Evolutionary conservation across 106 monocot genomes (phyloP).

Genomic region (Amphibolis antarctica): DNA sequence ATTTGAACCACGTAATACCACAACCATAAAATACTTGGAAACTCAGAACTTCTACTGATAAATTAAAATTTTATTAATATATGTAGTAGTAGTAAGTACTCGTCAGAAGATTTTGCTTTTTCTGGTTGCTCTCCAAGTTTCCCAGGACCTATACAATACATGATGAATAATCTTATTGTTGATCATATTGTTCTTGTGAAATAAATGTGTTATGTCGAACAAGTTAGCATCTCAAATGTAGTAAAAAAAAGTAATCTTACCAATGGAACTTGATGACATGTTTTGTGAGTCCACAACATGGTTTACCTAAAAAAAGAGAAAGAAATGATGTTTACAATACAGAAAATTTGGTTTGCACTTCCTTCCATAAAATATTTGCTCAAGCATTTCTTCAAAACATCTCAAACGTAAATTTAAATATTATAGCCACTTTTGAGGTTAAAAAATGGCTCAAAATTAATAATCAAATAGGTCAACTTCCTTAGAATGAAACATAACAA

Average conservation of each 20-base stretch:
- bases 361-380: background rate
- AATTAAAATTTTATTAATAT: background rate
- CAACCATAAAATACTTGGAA: background rate
- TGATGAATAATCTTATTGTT: background rate
- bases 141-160: constrained; percentile 7
- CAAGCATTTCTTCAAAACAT: background rate
- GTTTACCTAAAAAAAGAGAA: constrained; percentile 12
- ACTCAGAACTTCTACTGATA: background rate
- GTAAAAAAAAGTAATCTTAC: constrained; percentile 13
- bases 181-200: background rate
- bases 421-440: background rate
- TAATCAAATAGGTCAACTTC: too few species aligned
- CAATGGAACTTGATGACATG: constrained; percentile 4
- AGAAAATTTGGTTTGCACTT: background rate
- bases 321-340: background rate
- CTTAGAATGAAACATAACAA: too few species aligned
- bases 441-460: too few species aligned
- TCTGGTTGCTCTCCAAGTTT: constrained; percentile 3
- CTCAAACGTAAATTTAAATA: background rate
- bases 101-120: constrained; percentile 22
- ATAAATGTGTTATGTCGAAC: background rate
- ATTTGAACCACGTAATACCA: background rate
- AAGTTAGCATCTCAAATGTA: background rate
- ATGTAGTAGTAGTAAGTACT: constrained; percentile 25
- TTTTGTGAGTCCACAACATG: constrained; percentile 5